phyloP scores from a whole-genome alignment of 306 rosid species.

The Acacia acuminata region DNA sequence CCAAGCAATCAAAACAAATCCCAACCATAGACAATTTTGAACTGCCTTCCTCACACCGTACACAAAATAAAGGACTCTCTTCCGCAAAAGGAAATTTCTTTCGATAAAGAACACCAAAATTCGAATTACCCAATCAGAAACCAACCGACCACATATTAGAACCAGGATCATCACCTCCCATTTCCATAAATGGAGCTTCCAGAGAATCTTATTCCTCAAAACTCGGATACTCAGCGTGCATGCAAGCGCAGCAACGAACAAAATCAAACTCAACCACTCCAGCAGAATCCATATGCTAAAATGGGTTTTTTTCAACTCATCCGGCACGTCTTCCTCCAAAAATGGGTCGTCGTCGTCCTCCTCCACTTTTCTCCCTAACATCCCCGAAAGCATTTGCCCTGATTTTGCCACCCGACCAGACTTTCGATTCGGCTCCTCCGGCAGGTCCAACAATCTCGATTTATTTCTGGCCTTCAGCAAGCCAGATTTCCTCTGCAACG shows the following conservation, averaged over 20 bases:
- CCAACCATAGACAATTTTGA: conserved; percentile 69
- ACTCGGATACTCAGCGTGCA: conserved; percentile 43
- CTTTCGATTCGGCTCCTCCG: conserved; percentile 48
- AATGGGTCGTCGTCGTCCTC: conserved; percentile 73
- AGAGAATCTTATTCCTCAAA: conserved; percentile 39
- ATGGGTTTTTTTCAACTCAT: conserved; percentile 36
- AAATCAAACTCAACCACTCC: conserved; percentile 70
- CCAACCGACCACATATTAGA: conserved; percentile 66
- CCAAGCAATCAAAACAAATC: conserved; percentile 63
- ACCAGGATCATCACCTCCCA: conserved; percentile 68
- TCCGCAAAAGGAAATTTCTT: conserved; percentile 59
- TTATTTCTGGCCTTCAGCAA: conserved; percentile 55
- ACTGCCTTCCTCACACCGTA: conserved; percentile 68
- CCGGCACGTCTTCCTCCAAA: conserved; percentile 54
- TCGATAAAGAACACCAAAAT: conserved; percentile 53
- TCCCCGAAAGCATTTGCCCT: conserved; percentile 63
- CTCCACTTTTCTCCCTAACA: conserved; percentile 53
- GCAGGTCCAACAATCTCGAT: conserved; percentile 85
- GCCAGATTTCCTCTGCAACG: conserved; percentile 58
- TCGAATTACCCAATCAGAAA: conserved; percentile 65
- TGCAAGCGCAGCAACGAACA: conserved; percentile 43
- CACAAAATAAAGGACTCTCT: conserved; percentile 63
- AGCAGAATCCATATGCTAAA: conserved; percentile 48
- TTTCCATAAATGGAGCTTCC: conserved; percentile 61
- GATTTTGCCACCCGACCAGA: conserved; percentile 53